phyloP scores from a whole-genome alignment of 2,329 filamentous ascomycete genomes.

The Colletotrichum aenigma region DNA sequence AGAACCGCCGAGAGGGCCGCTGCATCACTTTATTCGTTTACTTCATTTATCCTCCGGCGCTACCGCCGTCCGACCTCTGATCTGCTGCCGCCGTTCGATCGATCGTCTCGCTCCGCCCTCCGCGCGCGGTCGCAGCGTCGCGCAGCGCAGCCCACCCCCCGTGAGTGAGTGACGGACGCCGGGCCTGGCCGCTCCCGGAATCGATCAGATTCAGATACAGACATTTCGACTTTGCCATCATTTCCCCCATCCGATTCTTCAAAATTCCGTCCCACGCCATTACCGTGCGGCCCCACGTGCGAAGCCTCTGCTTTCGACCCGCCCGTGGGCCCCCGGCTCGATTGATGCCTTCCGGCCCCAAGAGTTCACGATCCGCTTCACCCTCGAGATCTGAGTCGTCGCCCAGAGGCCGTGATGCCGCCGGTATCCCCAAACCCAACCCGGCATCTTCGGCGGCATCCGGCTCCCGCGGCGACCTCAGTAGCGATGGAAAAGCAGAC shows the following conservation, averaged over 20 bases:
- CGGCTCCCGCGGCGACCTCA: not conserved
- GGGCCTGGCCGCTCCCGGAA: not conserved
- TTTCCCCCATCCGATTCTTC: not conserved
- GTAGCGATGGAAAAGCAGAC: not conserved
- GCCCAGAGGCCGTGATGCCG: not conserved
- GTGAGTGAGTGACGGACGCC: not conserved
- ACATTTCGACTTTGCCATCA: not conserved
- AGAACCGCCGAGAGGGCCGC: not conserved
- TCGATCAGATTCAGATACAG: not conserved
- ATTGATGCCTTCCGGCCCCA: slow-evolving; percentile 19
- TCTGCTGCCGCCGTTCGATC: not conserved
- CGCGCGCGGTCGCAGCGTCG: not conserved
- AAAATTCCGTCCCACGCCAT: not conserved
- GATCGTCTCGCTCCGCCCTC: not conserved
- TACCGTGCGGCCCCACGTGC: not conserved
- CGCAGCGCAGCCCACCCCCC: not conserved
- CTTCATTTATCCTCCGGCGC: not conserved
- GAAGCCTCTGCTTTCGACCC: not conserved
- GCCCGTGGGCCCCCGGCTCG: slow-evolving; percentile 4
- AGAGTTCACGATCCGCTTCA: slow-evolving; percentile 14
- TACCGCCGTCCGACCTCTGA: not conserved
- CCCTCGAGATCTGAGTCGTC: not conserved
- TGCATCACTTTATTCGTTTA: not conserved
- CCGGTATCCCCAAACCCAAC: not conserved
- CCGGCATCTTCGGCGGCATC: not conserved